Evolutionary conservation across 2,329 filamentous ascomycete genomes (phyloP).

Genomic region (Fusarium verrucosum): DNA sequence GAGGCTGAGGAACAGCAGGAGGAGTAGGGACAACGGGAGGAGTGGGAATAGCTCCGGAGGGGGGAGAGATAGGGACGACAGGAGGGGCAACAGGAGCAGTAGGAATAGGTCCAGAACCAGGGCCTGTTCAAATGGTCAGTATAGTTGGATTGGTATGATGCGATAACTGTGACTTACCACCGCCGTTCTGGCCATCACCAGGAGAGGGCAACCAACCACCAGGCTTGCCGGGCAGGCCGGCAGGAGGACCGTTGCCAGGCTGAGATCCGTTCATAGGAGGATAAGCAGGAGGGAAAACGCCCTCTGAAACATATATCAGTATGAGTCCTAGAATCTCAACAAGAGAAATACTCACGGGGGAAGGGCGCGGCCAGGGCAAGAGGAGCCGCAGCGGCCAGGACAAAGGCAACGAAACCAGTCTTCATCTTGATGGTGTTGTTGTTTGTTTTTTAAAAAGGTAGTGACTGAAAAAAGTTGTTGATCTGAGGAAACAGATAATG

Average conservation of each 20-base stretch:
- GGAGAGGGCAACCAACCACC: conserved; percentile 19
- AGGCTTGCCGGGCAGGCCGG: not conserved
- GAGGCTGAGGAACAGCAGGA: not conserved
- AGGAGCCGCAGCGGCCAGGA: conserved; percentile 32
- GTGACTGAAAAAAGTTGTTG: conserved; percentile 13
- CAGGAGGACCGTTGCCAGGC: not conserved
- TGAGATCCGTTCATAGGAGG: conserved; percentile 13
- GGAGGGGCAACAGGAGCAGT: conserved; percentile 8
- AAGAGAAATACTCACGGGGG: conserved; percentile 17
- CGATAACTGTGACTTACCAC: conserved; percentile 13
- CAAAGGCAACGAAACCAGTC: conserved; percentile 31
- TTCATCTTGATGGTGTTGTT: conserved; percentile 42
- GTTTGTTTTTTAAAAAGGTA: not conserved
- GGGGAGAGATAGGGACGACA: not conserved
- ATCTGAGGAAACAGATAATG: not conserved
- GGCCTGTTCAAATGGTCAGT: conserved; percentile 10
- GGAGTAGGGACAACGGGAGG: not conserved
- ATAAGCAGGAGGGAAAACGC: conserved; percentile 3
- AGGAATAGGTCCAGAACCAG: not conserved
- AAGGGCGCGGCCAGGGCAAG: conserved; percentile 30
- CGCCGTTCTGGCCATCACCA: not conserved
- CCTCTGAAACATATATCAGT: conserved; percentile 9
- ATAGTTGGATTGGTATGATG: not conserved
- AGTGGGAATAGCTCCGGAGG: no score
- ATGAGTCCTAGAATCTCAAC: not conserved